Evolutionary conservation across 305 asterid species (phyloP), one percentile per base, ranked within the genome.

Genomic region (Caryopteris hybrid): DNA sequence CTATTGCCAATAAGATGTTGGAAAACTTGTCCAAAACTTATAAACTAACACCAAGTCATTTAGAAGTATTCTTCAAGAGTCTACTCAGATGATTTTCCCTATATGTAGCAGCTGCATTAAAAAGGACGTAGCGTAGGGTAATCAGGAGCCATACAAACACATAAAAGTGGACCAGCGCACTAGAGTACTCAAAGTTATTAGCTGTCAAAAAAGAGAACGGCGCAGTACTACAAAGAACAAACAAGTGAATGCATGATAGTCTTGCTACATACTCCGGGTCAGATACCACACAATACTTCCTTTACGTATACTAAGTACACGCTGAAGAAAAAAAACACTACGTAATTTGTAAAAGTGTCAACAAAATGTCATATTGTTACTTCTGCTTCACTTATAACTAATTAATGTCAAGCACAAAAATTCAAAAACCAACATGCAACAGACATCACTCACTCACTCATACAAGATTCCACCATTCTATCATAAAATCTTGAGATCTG

Each of bases 201-300:
- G 39, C 63, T 58, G 14, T 53, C 42, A 59, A 45, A 20, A n/a
- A 12, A 54, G 53, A 66, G 58, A 55, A 23, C 21, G 33, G 23
- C 34, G 23, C 21, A 8, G 36, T 63, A 23, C 53, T 60, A 62
- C 38, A 64, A 69, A 39, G 46, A 14, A 47, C 75, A 77, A 33
- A 25, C 25, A 4, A 38, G 52, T 29, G 29, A 69, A 21, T 22
- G 47, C 41, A 68, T 56, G 46, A n/a, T 51, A 61, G 55, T 7
- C 31, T 61, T 42, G 46, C 43, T 51, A 69, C 17, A 51, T 46
- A 43, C 11, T 18, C 71, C 38, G 55, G 4, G 48, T 52, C 16
- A 61, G 18, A 22, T 11, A 66, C 10, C n/a, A 53, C 31, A 47
- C 27, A 2, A 34, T 14, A 11, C 45, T 38, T 41, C 53, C 3